Base-by-base conservation (phyloP, 2,329 filamentous ascomycete genomes). In the Rutstroemia sp. region DNA sequence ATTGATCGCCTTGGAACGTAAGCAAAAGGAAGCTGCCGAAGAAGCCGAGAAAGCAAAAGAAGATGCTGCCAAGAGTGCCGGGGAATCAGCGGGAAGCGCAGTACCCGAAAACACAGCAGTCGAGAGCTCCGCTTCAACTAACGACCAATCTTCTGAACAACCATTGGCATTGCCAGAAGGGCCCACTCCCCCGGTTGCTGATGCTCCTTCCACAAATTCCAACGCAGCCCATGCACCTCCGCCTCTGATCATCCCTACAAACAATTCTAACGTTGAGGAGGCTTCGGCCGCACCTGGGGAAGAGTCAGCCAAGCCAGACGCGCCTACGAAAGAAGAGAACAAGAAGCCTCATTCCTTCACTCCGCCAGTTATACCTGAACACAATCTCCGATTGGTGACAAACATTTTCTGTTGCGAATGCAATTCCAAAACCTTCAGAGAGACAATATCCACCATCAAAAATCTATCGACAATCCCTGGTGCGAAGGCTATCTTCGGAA, bases 371-470 rank as follows among this genome's bases (percentile, higher is more conserved):
- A 86, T 99, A 54, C 92, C 94, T 5, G 84, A 92, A 30, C 82
- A 91, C 68, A 96, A 97, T 69, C 80, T 99, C 56, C 89, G 88
- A 57, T 78, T 97, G 57, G 91, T 99, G n/a, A 89, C 97, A 64
- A 94, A 94, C 69, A 96, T 99, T 57, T 88, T 99, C 63, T 90
- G 95, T 45, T 92, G 92, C 60, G 94, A 99, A 72, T 99, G 94
- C 73, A 96, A 90, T 68, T 92, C 89, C 61, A 96, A 96, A 77
- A 97, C 94, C 0, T 99, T 99, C 79, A 89, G 94, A 69, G 95
- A 97, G 71, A 97, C 94, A 0, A 81, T 99, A 54, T 94, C 92
- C 16, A 95, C 95, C n/a, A 96, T 99, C 76, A 97, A 96, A 75
- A 96, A 97, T 67, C 80, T 99, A 45, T 97, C 92, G 5, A 86